Conservation (phyloP, 2,329 filamentous ascomycete species). For the Colletotrichum truncatum region DNA sequence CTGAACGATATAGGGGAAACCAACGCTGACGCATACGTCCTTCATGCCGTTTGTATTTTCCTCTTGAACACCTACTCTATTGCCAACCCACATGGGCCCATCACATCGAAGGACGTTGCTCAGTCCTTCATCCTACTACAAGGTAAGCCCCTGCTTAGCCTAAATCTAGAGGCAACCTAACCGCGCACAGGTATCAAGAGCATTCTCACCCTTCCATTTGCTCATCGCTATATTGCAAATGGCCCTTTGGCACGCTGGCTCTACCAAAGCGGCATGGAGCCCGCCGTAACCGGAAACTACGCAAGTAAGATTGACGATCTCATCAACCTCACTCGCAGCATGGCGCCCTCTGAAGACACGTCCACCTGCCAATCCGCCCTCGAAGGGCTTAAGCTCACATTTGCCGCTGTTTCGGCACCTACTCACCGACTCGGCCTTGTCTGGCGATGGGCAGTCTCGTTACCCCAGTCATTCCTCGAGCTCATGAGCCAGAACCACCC, state of each 20-base stretch:
- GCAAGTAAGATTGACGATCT: constrained; percentile 24
- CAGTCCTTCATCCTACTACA: constrained; percentile 33
- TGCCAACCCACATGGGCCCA: constrained; percentile 10
- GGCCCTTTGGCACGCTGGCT: constrained; percentile 24
- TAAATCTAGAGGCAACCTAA: neutral
- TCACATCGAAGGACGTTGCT: constrained; percentile 27
- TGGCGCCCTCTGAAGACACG: constrained; percentile 25
- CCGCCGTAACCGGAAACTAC: constrained; percentile 2
- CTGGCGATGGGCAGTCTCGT: constrained; percentile 32
- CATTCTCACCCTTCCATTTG: constrained; percentile 25
- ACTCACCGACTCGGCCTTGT: constrained; percentile 20
- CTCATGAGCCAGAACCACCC: constrained; percentile 27
- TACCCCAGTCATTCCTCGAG: constrained; percentile 31
- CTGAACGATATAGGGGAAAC: constrained; percentile 30
- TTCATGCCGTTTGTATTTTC: constrained; percentile 33
- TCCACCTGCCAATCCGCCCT: constrained; percentile 23
- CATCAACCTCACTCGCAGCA: constrained; percentile 22
- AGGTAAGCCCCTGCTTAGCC: neutral
- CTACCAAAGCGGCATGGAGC: constrained; percentile 23
- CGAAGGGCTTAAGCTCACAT: constrained; percentile 23
- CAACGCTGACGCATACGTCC: constrained; percentile 33
- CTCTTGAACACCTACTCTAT: constrained; percentile 32
- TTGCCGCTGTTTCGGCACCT: constrained; percentile 10
- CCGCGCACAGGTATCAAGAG: constrained; percentile 25
- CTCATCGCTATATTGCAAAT: constrained; percentile 16